Base-by-base conservation (phyloP, 2,329 filamentous ascomycete species). In the Aspergillus pseudoglaucus region DNA sequence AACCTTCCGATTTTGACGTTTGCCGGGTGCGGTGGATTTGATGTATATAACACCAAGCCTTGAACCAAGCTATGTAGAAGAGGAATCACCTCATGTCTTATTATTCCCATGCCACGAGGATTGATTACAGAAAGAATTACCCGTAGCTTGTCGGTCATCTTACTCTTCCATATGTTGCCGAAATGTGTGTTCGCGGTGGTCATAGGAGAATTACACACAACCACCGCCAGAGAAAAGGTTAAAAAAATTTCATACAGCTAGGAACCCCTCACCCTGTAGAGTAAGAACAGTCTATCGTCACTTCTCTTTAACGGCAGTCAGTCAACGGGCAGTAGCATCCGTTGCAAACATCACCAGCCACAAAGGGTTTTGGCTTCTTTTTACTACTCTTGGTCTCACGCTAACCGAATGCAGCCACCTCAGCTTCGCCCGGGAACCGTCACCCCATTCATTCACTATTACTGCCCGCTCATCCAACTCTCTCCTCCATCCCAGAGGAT, bases 371-470 rank as follows among this genome's bases (percentile, higher is more conserved):
- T 54, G 53, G 51, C 51, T 54, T 50, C 50, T 51, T n/a, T 51
- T 51, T 47, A 55, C 48, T 54, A 59, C 56, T 55, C 56, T 55
- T 53, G 48, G 53, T 58, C 51, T 46, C 51, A 54, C 67, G 60
- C 68, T 71, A 71, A 69, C 69, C 68, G 53, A 61, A 71, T 66
- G 53, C 62, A 65, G 69, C 60, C 63, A 62, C 60, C 59, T 64
- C 66, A 69, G 64, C 63, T 68, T 68, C 62, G 64, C n/a, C 63
- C 64, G 62, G 60, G 62, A 66, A 57, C 60, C 57, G 51, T 57
- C 54, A 53, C 53, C 49, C 55, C 54, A 59, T 59, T 59, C 65
- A 59, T 61, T 60, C 58, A 59, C 59, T 60, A 63, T 59, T 52
- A 56, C 57, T 51, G 53, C 56, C 58, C 59, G 57, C 52, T 56